Evolutionary conservation across 1,284 basidiomycete species (phyloP).

Genomic region (Microbotryum saponariae): DNA sequence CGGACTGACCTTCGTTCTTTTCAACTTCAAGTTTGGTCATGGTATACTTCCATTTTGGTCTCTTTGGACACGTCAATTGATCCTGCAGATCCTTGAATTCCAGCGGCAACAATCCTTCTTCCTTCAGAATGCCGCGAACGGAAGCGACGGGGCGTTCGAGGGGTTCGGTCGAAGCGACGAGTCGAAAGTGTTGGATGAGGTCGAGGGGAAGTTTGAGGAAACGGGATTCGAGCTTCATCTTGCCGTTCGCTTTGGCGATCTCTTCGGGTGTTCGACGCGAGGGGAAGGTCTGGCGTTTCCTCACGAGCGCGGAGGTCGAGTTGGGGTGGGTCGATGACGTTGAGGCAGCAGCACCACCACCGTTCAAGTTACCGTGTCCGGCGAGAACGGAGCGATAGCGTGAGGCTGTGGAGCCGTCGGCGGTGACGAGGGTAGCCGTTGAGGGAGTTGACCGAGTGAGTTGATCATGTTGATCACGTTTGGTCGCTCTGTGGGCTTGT

Average conservation of each 20-base stretch:
- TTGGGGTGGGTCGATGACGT: not conserved
- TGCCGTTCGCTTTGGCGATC: conserved; percentile 14
- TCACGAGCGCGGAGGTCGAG: not conserved
- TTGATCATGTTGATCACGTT: conserved; percentile 57
- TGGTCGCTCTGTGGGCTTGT: conserved; percentile 67
- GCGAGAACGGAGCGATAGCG: not conserved
- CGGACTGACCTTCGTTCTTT: conserved; percentile 29
- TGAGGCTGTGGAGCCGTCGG: conserved; percentile 8
- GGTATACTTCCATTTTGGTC: conserved; percentile 61
- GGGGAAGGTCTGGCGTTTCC: conserved; percentile 8
- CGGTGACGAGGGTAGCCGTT: conserved; percentile 20
- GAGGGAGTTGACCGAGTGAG: conserved; percentile 36
- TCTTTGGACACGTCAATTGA: conserved; percentile 51
- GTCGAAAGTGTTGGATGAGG: conserved; percentile 6
- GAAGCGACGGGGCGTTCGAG: conserved; percentile 17
- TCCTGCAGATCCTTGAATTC: not conserved
- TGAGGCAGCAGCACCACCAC: not conserved
- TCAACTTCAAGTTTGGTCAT: conserved; percentile 33
- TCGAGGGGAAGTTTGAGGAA: conserved; percentile 23
- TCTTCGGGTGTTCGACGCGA: conserved; percentile 11
- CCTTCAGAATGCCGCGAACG: conserved; percentile 9
- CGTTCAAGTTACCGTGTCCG: too few relatives aligned
- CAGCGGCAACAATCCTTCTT: conserved; percentile 14
- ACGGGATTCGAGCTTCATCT: conserved; percentile 26
- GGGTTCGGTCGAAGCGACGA: conserved; percentile 9